A percentile compares a stretch with the other conserved stretches of the same genome.
phyloP scores from a whole-genome alignment of 73 alveolate species.

The Paramecium primaurelia region DNA sequence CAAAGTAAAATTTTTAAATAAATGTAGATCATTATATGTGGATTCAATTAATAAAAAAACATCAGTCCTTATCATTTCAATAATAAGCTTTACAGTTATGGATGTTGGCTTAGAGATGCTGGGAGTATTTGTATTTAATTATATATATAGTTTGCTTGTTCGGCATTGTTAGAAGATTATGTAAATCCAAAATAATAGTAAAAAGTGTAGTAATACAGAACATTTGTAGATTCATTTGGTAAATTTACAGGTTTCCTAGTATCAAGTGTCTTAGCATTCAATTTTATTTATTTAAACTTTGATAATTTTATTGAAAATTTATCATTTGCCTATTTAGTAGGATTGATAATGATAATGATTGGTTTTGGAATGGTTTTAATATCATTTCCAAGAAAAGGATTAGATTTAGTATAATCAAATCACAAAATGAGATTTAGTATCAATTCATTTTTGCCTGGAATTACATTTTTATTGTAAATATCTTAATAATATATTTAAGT shows the following conservation, averaged over 20 bases:
- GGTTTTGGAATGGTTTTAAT: slow-evolving; percentile 38
- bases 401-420: background rate
- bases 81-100: background rate
- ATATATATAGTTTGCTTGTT: background rate
- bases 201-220: background rate
- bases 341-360: slow-evolving; percentile 16
- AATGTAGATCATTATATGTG: background rate
- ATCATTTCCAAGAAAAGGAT: background rate
- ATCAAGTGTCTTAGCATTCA: slow-evolving; percentile 13
- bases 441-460: slow-evolving; percentile 19
- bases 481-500: background rate
- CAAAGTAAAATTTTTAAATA: background rate
- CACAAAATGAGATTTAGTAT: background rate
- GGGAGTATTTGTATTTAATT: background rate
- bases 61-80: slow-evolving; percentile 2
- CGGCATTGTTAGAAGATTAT: background rate
- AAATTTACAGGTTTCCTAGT: slow-evolving; percentile 26
- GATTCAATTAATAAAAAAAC: slow-evolving; percentile 16
- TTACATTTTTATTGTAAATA: background rate
- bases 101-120: slow-evolving; percentile 18
- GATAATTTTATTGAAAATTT: slow-evolving; percentile 16
- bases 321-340: slow-evolving; percentile 22
- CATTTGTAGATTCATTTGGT: slow-evolving; percentile 28
- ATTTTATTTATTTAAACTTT: slow-evolving; percentile 2
- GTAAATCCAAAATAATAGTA: slow-evolving; percentile 10